These are phyloP conservation scores for Aschersonia sp. DNA, from an alignment of 2,329 filamentous ascomycete species.

Conservation along the genomic window DNA sequence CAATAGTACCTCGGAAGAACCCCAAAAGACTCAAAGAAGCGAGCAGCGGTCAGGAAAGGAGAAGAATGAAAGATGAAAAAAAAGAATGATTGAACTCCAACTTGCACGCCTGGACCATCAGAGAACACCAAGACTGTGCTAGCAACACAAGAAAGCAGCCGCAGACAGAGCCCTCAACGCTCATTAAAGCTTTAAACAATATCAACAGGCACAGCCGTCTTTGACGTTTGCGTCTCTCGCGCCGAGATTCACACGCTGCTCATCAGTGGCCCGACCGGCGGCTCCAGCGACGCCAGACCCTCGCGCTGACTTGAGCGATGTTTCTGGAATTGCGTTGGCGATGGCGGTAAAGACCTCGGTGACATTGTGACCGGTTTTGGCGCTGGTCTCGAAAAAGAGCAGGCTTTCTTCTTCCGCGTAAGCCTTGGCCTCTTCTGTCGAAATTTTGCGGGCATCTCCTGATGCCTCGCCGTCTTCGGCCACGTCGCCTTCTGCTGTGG, in stretches of 20 bases:
- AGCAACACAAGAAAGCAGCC: too few species aligned
- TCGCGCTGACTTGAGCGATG: constrained; percentile 78
- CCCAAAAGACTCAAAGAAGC: too few species aligned
- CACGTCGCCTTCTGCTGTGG: constrained; percentile 27
- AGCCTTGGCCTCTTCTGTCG: constrained; percentile 77
- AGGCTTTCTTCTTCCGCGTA: constrained; percentile 93
- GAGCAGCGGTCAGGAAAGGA: too few species aligned
- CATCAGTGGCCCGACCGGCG: constrained; percentile 45
- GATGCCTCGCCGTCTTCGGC: constrained; percentile 45
- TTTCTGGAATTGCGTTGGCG: constrained; percentile 95
- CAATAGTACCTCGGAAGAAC: too few species aligned
- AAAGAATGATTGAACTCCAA: too few species aligned
- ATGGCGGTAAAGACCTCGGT: constrained; percentile 96
- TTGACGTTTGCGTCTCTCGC: constrained; percentile 64
- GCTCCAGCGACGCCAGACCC: constrained; percentile 52
- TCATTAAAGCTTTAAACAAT: neutral
- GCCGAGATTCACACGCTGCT: constrained; percentile 71
- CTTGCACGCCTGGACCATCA: too few species aligned
- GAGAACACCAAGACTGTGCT: too few species aligned
- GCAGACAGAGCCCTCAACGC: neutral
- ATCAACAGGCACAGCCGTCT: constrained; percentile 79
- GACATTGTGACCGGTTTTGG: constrained; percentile 91
- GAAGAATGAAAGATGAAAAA: too few species aligned
- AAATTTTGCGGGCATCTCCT: constrained; percentile 72
- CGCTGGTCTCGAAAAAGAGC: constrained; percentile 95